phyloP scores from a whole-genome alignment of 805 yeast genomes.

The Yamadazyma tumulicola region DNA sequence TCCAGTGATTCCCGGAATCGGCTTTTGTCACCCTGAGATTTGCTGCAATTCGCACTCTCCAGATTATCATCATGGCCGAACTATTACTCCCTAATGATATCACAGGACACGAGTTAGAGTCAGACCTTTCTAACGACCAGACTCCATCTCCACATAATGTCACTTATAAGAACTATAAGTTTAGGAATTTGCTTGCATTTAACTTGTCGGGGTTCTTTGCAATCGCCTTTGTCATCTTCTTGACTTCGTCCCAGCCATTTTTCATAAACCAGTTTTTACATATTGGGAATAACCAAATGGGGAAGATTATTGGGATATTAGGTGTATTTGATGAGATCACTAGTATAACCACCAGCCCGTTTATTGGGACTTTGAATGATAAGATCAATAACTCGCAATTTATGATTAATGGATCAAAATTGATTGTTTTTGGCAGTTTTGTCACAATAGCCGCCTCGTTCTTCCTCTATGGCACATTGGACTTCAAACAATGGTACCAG shows the following conservation, averaged over 20 bases:
- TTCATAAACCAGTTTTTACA: constrained; percentile 31
- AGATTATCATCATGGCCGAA: too few relatives aligned
- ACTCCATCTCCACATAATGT: too few relatives aligned
- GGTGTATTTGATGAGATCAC: constrained; percentile 59
- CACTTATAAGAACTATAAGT: constrained; percentile 9
- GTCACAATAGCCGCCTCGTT: constrained; percentile 45
- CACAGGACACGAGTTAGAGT: neutral
- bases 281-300: constrained; percentile 21
- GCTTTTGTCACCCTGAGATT: too few relatives aligned
- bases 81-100: neutral
- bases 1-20: too few relatives aligned
- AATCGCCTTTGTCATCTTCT: constrained; percentile 36
- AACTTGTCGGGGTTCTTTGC: constrained; percentile 36
- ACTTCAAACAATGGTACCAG: constrained; percentile 27
- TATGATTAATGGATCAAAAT: constrained; percentile 47
- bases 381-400: constrained; percentile 29
- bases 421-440: constrained; percentile 48
- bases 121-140: neutral
- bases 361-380: constrained; percentile 63
- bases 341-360: constrained; percentile 52
- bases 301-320: constrained; percentile 30
- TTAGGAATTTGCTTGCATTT: constrained; percentile 28
- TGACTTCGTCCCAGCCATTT: constrained; percentile 40
- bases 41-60: too few relatives aligned
- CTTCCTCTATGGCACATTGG: constrained; percentile 51